Base-by-base conservation (phyloP, 805 yeast genomes). In the Kluyveromyces nonfermentans region DNA sequence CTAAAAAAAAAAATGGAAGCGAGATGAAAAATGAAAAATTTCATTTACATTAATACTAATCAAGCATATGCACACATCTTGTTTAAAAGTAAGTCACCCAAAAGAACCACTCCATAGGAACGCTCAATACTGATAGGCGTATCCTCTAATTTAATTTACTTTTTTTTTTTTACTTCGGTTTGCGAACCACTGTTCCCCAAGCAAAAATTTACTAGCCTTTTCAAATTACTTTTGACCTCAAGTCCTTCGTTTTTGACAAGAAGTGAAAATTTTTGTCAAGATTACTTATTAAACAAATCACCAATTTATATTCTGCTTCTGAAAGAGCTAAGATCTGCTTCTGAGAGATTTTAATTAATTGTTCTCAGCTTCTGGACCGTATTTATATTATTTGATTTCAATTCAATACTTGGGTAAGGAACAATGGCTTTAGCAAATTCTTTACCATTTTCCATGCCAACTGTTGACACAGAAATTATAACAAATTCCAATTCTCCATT, bases 371-470 rank as follows among this genome's bases (percentile, higher is more conserved):
- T 35, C 20, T 17, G 15, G 8, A n/a, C 21, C 21, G 9, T 4
- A 30, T 5, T 39, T 15, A 16, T 30, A 15, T 7, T n/a, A 7
- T 8, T 19, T 14, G 31, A 2, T 8, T 17, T 16, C 9, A 17
- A 17, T 35, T 16, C 8, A 40, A 16, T 40, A 28, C 16, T 8
- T 22, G n/a, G 14, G 35, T 33, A 4, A 19, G 10, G 2, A 18
- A 55, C 22, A 37, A 78, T 78, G 84, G 84, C 84, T 45, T 70
- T 78, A 65, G 78, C 84, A 48, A 80, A 78, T 57, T 73, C 80
- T 68, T 75, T 82, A 70, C 82, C 82, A 21, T 69, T 76, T 42
- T 75, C 72, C 31, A 67, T 77, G 52, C 75, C 80, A 34, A 56
- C 60, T 22, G 59, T 64, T 45, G 71, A 68, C 40, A 57, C 55